These are phyloP conservation scores for Achaetomium macrosporum DNA, from an alignment of 2,329 filamentous ascomycete species.

Conservation along the genomic window DNA sequence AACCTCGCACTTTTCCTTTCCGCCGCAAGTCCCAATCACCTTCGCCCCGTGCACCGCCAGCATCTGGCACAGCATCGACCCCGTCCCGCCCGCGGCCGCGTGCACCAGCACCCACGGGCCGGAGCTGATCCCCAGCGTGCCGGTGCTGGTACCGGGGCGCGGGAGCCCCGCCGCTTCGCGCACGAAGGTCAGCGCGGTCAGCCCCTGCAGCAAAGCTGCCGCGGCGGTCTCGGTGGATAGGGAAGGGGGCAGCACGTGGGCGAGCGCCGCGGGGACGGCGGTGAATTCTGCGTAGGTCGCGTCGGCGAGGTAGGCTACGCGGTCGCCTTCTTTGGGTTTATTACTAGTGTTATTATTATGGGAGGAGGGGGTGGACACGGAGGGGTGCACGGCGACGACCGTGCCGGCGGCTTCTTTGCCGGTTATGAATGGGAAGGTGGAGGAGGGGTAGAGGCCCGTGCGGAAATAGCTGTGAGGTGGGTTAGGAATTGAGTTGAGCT, in stretches of 20 bases:
- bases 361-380: conserved; percentile 37
- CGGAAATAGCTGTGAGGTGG: conserved; percentile 63
- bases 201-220: conserved; percentile 69
- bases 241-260: conserved; percentile 55
- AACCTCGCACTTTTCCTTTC: conserved; percentile 63
- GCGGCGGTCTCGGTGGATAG: conserved; percentile 58
- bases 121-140: conserved; percentile 53
- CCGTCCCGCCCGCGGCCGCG: conserved; percentile 79
- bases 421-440: conserved; percentile 65
- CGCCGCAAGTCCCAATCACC: conserved; percentile 74
- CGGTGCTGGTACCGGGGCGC: not conserved
- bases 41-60: conserved; percentile 66
- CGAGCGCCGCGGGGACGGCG: conserved; percentile 44
- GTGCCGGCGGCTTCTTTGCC: conserved; percentile 75
- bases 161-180: conserved; percentile 52
- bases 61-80: conserved; percentile 68
- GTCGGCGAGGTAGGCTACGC: conserved; percentile 62
- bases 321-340: conserved; percentile 55
- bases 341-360: conserved; percentile 28
- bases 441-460: conserved; percentile 66
- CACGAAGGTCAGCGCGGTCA: conserved; percentile 76
- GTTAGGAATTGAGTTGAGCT: not conserved
- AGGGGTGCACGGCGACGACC: conserved; percentile 41
- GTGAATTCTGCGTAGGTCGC: conserved; percentile 54
- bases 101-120: conserved; percentile 81